Base-by-base conservation (phyloP, 495 filamentous ascomycete genomes). In the Podospora sp. region DNA sequence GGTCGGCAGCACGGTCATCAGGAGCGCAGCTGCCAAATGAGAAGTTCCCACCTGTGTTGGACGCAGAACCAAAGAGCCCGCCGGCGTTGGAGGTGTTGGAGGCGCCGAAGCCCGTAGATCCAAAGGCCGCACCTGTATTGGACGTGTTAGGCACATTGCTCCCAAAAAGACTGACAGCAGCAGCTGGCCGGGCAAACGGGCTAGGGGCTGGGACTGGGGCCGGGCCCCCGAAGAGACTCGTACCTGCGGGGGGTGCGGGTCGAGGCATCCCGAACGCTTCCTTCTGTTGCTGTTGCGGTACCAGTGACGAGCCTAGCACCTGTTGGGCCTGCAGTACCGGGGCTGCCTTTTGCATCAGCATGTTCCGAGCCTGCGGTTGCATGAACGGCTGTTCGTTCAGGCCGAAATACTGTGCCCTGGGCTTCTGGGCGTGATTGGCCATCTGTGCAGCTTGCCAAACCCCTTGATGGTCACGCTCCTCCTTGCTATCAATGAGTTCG, bases 401-500 rank as follows among this genome's bases (percentile, higher is more conserved):
- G 18, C 79, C 79, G 62, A 80, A 81, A 4, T 78, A 69, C 21
- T 74, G 67, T 0, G 61, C 71, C 26, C 79, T 73, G 0, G 77
- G 75, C 66, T 79, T 77, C 25, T 76, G 73, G 20, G 63, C 29
- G 16, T 63, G 58, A 16, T 20, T 51, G 20, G 52, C 51, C 18
- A 68, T 71, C 60, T 78, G 72, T 2, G 65, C 25, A 14, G 71
- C 68, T 18, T 65, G 68, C 72, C 73, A 77, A 8, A 27, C 59
- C 9, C 60, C 29, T 58, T 78, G 69, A 50, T 75, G 58, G 21
- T 40, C 25, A 5, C 71, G 65, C 62, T 76, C 75, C 46, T 80
- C 75, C 0, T 62, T 57, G 60, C 75, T 78, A 68, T 71, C 56
- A 18, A 73, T 63, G 67, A 71, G 56, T 20, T 66, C 73, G 49